Evolutionary conservation across 768 basidiomycete species (phyloP), one percentile per base, ranked within the genome.

Genomic region (Leccinum fibrillosum): DNA sequence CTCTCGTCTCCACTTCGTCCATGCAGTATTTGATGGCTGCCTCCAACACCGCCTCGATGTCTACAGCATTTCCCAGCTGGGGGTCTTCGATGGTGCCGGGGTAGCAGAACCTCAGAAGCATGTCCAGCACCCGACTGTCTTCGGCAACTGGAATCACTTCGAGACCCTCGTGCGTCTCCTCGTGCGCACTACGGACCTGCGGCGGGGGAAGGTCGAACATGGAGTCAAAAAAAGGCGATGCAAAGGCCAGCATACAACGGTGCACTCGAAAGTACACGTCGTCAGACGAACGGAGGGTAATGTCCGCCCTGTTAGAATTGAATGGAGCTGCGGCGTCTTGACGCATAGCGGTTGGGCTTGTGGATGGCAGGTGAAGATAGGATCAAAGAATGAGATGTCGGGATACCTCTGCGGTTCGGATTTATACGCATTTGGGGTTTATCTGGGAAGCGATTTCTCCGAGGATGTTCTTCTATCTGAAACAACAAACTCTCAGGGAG

Each of bases 271-370:
- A 67, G 42, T 71, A 60, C 12, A 71, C 53, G 32, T 64, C 49
- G 54, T 85, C 84, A 35, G 79, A 81, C 9, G 84, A 80, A 54
- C 78, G 77, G 42, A 85, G 67, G 59, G 81, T 75, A 42, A 84
- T 70, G 56, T 84, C 81, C 42, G 80, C 80, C 54, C 76, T 75
- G 21, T 71, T 70, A 49, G 77, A 69, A 54, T 84, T 68, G 67
- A 85, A 84, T 1, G 82, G 81, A 6, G 66, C 44, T 59, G 56
- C 26, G 19, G 71, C 71, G 47, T 66, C 64, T 54, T 52, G 56
- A 12, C 37, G 52, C 69, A 72, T 70, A 7, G 42, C 23, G 52
- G 56, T 50, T 9, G 42, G 49, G 52, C 7, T 39, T 23, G 35
- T 37, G 42, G 49, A 48, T 45, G 45, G n/a, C 23, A 28, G 42